phyloP scores from a whole-genome alignment of 352 stramenopile species.

The Phytophthora pseudosyringae region DNA sequence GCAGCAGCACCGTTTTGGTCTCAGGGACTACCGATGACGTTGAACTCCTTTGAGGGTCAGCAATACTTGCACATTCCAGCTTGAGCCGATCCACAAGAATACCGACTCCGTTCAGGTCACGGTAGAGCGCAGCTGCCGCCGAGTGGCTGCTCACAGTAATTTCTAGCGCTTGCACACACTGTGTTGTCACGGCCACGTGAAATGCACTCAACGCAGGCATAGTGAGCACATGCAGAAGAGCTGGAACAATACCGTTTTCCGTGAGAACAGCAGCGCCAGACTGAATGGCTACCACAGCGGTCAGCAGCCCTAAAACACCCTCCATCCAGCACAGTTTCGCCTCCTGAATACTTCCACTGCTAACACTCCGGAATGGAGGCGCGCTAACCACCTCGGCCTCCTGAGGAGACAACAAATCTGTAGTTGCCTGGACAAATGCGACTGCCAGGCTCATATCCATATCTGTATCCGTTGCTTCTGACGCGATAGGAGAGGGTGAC shows the following conservation, averaged over 20 bases:
- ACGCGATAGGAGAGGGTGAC: conserved; percentile 30
- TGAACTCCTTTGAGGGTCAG: conserved; percentile 10
- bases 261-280: conserved; percentile 78
- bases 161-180: conserved; percentile 85
- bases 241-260: conserved; percentile 84
- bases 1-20: conserved; percentile 68
- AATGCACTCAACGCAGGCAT: conserved; percentile 59
- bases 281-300: conserved; percentile 78
- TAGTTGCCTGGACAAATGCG: conserved; percentile 89
- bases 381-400: conserved; percentile 68
- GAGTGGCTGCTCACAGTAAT: conserved; percentile 82
- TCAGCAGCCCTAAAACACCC: conserved; percentile 74
- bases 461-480: conserved; percentile 71
- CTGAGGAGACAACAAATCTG: conserved; percentile 67
- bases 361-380: conserved; percentile 58
- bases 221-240: conserved; percentile 79
- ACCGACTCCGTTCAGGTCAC: conserved; percentile 84
- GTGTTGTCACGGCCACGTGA: conserved; percentile 76
- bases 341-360: conserved; percentile 42
- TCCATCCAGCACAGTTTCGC: conserved; percentile 82
- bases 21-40: conserved; percentile 37
- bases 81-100: conserved; percentile 85
- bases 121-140: conserved; percentile 72
- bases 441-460: conserved; percentile 91
- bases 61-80: conserved; percentile 53